phyloP scores from a whole-genome alignment of 2,329 filamentous ascomycete genomes.

The Pseudocercospora crystallina region DNA sequence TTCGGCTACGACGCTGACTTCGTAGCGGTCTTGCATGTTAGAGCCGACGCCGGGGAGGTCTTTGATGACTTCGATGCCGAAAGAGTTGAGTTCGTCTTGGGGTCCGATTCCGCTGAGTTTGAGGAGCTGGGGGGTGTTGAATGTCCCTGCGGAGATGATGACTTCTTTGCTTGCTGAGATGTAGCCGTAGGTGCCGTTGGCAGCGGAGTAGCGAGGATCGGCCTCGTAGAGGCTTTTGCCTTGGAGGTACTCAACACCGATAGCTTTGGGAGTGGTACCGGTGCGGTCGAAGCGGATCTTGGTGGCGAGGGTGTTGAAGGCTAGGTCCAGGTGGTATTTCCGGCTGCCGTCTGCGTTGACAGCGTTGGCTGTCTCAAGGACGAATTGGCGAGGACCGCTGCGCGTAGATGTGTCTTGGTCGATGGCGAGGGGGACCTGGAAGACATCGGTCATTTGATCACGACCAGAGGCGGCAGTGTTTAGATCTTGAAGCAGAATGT shows the following conservation, averaged over 20 bases:
- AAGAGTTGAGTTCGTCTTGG: conserved; percentile 50
- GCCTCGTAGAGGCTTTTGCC: conserved; percentile 43
- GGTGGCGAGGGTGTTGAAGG: conserved; percentile 63
- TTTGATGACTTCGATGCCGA: conserved; percentile 54
- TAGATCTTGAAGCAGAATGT: conserved; percentile 25
- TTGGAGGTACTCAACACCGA: conserved; percentile 45
- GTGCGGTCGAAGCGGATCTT: conserved; percentile 66
- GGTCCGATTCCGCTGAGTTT: conserved; percentile 66
- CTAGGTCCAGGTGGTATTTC: conserved; percentile 58
- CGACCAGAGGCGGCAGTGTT: conserved; percentile 49
- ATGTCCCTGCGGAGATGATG: conserved; percentile 55
- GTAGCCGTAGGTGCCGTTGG: conserved; percentile 40
- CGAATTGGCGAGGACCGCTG: conserved; percentile 57
- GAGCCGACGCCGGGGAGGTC: conserved; percentile 63
- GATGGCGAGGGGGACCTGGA: conserved; percentile 56
- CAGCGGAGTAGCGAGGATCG: conserved; percentile 34
- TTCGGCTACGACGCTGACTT: conserved; percentile 52
- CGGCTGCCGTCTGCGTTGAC: conserved; percentile 51
- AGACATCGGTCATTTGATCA: conserved; percentile 52
- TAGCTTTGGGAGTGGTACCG: conserved; percentile 51
- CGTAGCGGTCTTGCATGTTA: conserved; percentile 63
- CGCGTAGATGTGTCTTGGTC: conserved; percentile 35
- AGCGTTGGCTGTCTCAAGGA: conserved; percentile 53
- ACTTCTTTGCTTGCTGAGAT: conserved; percentile 47
- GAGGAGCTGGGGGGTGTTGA: conserved; percentile 65